These are phyloP conservation scores for Leccinum obscurum DNA, from an alignment of 768 basidiomycete species.

Conservation along the genomic window DNA sequence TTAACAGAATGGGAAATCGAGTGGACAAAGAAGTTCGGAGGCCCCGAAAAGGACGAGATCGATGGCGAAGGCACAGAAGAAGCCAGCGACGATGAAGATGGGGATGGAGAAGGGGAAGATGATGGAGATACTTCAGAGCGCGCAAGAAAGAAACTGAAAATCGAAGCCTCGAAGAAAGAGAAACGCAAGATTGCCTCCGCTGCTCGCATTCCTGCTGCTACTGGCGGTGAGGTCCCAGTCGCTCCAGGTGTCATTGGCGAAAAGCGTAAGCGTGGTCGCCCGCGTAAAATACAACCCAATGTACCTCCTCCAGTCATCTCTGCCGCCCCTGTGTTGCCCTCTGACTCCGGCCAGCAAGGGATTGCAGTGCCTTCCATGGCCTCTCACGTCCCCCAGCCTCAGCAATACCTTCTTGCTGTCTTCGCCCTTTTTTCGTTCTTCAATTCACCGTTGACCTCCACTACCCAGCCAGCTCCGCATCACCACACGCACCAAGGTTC, in stretches of 20 bases:
- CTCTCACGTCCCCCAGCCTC: constrained; percentile 27
- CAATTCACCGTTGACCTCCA: constrained; percentile 65
- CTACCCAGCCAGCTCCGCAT: constrained; percentile 31
- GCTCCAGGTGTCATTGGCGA: constrained; percentile 46
- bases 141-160: constrained; percentile 65
- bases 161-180: constrained; percentile 47
- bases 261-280: constrained; percentile 84
- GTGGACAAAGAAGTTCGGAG: constrained; percentile 74
- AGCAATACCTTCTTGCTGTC: constrained; percentile 76
- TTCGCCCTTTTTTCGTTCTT: constrained; percentile 88
- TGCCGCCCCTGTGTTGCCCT: constrained; percentile 20
- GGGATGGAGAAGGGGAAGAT: constrained; percentile 41
- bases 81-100: constrained; percentile 44
- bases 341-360: constrained; percentile 17
- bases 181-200: constrained; percentile 35
- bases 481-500: constrained; percentile 58
- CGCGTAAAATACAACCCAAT: constrained; percentile 65
- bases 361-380: constrained; percentile 13
- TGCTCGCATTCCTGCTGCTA: constrained; percentile 20
- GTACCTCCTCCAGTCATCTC: constrained; percentile 37
- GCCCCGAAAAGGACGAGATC: constrained; percentile 73
- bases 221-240: constrained; percentile 28
- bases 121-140: constrained; percentile 42
- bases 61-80: constrained; percentile 44
- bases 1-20: constrained; percentile 75